Evolutionary conservation across 345 rosid genomes (phyloP).

Genomic region (Salix viminalis): DNA sequence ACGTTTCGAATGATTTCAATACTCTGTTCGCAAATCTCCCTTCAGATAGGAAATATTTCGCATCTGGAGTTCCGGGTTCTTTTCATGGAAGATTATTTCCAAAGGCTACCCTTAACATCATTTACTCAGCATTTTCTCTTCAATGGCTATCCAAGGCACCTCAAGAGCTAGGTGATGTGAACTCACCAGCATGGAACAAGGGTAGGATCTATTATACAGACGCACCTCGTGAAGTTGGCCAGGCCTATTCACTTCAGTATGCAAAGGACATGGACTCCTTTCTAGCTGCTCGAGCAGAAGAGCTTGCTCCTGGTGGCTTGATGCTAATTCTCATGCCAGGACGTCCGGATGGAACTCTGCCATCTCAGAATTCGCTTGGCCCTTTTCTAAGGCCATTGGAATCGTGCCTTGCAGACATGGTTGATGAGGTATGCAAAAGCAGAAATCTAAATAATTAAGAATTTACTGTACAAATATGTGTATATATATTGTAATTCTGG

Average conservation of each 20-base stretch:
- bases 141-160: conserved; percentile 15
- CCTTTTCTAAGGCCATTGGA: background rate
- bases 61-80: conserved; percentile 15
- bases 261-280: conserved; percentile 12
- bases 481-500: background rate
- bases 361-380: background rate
- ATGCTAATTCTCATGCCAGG: conserved; percentile 4
- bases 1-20: conserved; percentile 12
- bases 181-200: background rate
- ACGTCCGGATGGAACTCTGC: conserved; percentile 2
- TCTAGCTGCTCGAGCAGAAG: conserved; percentile 15
- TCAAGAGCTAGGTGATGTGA: background rate
- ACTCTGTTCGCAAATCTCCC: conserved; percentile 9
- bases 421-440: conserved; percentile 3
- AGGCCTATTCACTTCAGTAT: conserved; percentile 12
- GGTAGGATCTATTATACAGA: conserved; percentile 7
- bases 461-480: no score
- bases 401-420: conserved; percentile 15
- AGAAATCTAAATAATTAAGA: no score
- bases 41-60: conserved; percentile 1
- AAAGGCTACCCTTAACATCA: background rate
- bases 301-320: conserved; percentile 13
- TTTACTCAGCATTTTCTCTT: conserved; percentile 5
- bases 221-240: conserved; percentile 7
- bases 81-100: conserved; percentile 17